Conservation (phyloP, 2,329 filamentous ascomycete species). For the Penicillium occitanis region DNA sequence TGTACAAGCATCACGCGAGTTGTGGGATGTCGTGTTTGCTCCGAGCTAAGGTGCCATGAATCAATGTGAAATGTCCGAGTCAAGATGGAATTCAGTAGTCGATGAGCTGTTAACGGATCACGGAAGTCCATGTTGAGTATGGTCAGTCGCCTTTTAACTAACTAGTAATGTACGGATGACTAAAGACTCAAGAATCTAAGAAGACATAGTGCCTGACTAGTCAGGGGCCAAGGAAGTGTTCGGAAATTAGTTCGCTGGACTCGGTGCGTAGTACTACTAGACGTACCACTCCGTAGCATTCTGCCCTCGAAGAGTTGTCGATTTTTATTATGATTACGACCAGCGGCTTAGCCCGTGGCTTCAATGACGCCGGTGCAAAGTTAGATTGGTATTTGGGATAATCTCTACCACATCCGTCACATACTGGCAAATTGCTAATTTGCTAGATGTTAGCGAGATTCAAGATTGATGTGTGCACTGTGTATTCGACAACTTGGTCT, state of each 20-base stretch:
- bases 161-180: neutral
- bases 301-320: neutral
- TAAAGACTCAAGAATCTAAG: neutral
- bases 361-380: neutral
- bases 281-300: neutral
- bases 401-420: conserved; percentile 5
- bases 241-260: neutral
- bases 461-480: neutral
- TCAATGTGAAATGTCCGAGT: neutral
- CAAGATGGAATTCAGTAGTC: neutral
- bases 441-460: neutral
- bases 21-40: neutral
- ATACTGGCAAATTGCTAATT: neutral
- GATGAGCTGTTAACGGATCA: neutral
- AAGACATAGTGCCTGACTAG: neutral
- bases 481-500: neutral
- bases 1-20: neutral
- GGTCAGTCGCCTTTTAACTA: neutral
- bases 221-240: neutral
- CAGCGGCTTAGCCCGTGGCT: neutral
- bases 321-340: neutral
- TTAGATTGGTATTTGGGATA: conserved; percentile 5
- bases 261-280: neutral
- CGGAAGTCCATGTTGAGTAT: neutral
- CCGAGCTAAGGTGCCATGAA: neutral